phyloP scores from a whole-genome alignment of 176 grass and related monocot species.

The Paspalum vaginatum region DNA sequence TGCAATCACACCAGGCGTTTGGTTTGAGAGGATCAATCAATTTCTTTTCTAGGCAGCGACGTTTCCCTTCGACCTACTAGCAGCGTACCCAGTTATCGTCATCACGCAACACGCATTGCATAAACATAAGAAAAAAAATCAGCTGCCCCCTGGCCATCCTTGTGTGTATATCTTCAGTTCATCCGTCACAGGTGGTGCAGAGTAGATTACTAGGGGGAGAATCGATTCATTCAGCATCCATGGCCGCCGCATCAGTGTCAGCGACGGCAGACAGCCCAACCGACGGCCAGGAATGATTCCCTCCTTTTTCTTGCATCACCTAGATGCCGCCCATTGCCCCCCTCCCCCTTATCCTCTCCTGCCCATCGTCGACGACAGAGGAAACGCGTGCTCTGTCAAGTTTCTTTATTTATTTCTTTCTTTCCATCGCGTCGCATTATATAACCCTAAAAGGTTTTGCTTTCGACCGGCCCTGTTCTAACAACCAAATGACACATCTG shows the following conservation, averaged over 20 bases:
- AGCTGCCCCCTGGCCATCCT: too few relatives aligned
- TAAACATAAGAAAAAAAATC: not conserved
- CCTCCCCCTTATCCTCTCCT: slow-evolving; percentile 5
- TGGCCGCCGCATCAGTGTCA: slow-evolving; percentile 23
- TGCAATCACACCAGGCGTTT: not conserved
- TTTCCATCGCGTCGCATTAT: not conserved
- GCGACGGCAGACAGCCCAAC: slow-evolving; percentile 46
- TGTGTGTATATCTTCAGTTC: not conserved
- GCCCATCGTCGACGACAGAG: not conserved
- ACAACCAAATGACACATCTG: too few relatives aligned
- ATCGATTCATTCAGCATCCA: not conserved
- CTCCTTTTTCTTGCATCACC: not conserved
- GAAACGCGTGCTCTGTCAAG: not conserved
- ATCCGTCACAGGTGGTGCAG: slow-evolving; percentile 4
- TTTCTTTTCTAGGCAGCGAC: not conserved
- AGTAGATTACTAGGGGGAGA: not conserved
- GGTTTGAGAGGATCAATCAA: not conserved
- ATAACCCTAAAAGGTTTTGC: not conserved
- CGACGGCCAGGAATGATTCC: slow-evolving; percentile 49
- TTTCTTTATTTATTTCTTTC: not conserved
- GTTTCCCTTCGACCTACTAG: not conserved
- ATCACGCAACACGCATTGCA: too few relatives aligned
- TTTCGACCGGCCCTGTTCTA: not conserved
- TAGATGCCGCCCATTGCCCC: slow-evolving; percentile 9
- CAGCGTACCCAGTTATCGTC: not conserved